These are phyloP conservation scores for Mycena leptocephala DNA, from an alignment of 768 basidiomycete species.

Conservation along the genomic window DNA sequence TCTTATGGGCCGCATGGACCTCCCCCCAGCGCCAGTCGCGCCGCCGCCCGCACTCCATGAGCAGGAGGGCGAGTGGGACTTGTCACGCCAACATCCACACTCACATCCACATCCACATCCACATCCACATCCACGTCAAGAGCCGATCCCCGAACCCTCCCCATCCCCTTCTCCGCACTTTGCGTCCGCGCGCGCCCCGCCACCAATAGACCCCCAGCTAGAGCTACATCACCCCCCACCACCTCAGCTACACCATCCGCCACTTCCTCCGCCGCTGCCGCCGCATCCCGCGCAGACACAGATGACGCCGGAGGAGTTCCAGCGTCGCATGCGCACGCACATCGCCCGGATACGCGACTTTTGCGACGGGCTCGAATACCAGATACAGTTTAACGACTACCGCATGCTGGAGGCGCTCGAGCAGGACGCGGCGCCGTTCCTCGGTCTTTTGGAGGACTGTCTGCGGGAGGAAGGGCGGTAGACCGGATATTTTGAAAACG, in stretches of 20 bases:
- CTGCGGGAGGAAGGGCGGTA: constrained; percentile 57
- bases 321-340: constrained; percentile 58
- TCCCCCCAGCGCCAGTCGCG: neutral
- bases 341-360: constrained; percentile 62
- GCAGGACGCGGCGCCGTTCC: constrained; percentile 57
- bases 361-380: constrained; percentile 63
- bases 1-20: neutral
- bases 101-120: neutral
- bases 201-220: neutral
- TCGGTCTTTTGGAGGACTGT: constrained; percentile 57
- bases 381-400: constrained; percentile 62
- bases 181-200: no score
- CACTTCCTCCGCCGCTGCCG: neutral
- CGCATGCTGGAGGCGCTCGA: constrained; percentile 62
- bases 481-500: neutral
- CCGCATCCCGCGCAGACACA: neutral
- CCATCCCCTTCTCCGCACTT: no score
- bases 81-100: neutral
- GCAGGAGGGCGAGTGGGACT: constrained; percentile 27
- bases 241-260: neutral
- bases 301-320: constrained; percentile 33
- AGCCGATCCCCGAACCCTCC: no score
- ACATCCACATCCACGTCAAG: neutral
- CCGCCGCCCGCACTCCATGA: constrained; percentile 24
- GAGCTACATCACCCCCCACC: neutral